These are phyloP conservation scores for Sphagnum fallax DNA, from an alignment of 228 moss, liverwort and hornwort genomes.

Conservation along the genomic window DNA sequence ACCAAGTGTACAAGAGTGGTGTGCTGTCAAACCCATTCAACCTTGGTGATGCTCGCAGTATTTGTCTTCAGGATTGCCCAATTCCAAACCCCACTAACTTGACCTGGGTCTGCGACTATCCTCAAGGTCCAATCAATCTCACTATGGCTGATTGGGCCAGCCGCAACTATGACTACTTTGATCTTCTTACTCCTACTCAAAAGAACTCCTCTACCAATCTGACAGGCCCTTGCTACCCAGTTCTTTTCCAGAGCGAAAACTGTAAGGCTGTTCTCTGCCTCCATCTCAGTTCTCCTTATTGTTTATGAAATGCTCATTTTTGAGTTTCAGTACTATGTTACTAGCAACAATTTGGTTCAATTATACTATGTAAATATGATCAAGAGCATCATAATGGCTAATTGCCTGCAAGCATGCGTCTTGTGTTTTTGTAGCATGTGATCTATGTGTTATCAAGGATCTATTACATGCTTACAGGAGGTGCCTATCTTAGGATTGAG, in stretches of 20 bases:
- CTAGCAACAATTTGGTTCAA: too few relatives aligned
- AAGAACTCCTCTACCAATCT: constrained; percentile 49
- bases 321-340: too few relatives aligned
- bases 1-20: constrained; percentile 85
- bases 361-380: too few relatives aligned
- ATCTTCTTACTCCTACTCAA: constrained; percentile 27
- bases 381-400: too few relatives aligned
- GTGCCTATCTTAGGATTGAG: too few relatives aligned
- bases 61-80: constrained; percentile 65
- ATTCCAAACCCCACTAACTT: constrained; percentile 36
- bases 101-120: constrained; percentile 92
- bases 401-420: too few relatives aligned
- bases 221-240: constrained; percentile 87
- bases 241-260: constrained; percentile 69
- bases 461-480: too few relatives aligned
- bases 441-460: too few relatives aligned
- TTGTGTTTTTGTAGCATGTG: too few relatives aligned
- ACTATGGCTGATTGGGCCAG: constrained; percentile 53
- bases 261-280: constrained; percentile 25
- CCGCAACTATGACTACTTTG: constrained; percentile 59
- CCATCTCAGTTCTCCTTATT: too few relatives aligned
- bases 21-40: constrained; percentile 60
- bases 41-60: constrained; percentile 66
- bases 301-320: too few relatives aligned
- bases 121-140: constrained; percentile 58